These are phyloP conservation scores for Chrysochromulina parva DNA, from an alignment of 78 protist genomes.

Conservation along the genomic window DNA sequence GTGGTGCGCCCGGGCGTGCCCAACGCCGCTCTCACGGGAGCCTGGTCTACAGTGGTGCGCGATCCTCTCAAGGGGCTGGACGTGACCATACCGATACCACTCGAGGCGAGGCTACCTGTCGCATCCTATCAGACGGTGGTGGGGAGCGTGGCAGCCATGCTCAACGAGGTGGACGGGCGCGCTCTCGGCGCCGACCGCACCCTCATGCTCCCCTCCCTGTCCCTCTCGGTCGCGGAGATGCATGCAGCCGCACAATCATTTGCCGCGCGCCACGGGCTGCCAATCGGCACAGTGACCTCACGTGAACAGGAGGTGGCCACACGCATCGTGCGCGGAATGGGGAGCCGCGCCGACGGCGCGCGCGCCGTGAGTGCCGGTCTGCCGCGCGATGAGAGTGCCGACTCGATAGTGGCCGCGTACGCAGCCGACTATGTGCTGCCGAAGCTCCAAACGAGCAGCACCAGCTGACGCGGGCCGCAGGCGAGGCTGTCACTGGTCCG, in stretches of 20 bases:
- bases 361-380: not conserved
- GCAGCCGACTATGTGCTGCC: not conserved
- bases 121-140: not conserved
- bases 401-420: not conserved
- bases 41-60: not conserved
- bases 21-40: not conserved
- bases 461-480: no score
- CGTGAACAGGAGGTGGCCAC: not conserved
- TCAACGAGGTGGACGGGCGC: not conserved
- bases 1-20: slow-evolving; percentile 17
- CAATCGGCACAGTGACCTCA: not conserved
- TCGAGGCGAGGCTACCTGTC: not conserved
- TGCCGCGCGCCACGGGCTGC: not conserved
- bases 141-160: not conserved
- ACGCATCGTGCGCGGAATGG: not conserved
- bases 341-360: not conserved
- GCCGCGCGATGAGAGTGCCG: not conserved
- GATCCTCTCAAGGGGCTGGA: not conserved
- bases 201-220: not conserved
- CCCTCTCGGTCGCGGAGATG: not conserved
- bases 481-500: no score
- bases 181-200: not conserved
- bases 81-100: not conserved
- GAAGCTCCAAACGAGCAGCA: no score
- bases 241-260: no score